phyloP scores from a whole-genome alignment of 2,329 filamentous ascomycete species.

The Apiospora kogelbergensis region DNA sequence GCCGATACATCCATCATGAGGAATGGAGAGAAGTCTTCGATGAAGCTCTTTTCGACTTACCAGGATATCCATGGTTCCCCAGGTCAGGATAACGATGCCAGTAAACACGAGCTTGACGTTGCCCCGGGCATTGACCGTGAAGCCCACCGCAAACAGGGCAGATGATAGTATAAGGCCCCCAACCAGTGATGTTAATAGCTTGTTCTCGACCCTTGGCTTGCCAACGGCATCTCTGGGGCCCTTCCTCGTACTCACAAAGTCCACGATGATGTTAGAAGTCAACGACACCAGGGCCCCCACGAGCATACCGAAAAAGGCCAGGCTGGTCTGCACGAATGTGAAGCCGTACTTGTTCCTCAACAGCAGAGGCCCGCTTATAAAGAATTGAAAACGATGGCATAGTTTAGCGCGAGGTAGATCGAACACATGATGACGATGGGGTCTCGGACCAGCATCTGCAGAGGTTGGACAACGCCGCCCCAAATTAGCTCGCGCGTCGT shows the following conservation, averaged over 20 bases:
- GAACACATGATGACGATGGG: conserved; percentile 32
- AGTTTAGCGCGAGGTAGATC: conserved; percentile 28
- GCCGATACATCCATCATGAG: too few species aligned
- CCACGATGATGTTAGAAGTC: not conserved
- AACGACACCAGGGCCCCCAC: not conserved
- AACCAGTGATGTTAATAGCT: not conserved
- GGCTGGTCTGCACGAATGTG: not conserved
- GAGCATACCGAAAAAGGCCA: conserved; percentile 10
- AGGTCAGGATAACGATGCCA: not conserved
- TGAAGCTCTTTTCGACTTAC: conserved; percentile 11
- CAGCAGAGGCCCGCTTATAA: conserved; percentile 13
- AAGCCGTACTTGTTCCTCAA: conserved; percentile 10
- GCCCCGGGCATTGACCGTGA: not conserved
- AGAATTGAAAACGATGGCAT: conserved; percentile 22
- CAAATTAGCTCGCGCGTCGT: not conserved
- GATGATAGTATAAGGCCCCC: conserved; percentile 16
- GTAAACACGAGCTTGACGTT: not conserved
- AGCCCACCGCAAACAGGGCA: conserved; percentile 36
- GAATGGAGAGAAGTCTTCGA: too few species aligned
- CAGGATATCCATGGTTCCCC: not conserved
- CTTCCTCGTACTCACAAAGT: not conserved
- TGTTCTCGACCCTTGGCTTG: not conserved
- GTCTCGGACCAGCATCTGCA: conserved; percentile 29
- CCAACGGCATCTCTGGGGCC: not conserved
- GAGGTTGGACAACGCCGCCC: conserved; percentile 18